A percentile compares a stretch with the other conserved stretches of the same genome.
phyloP scores from a whole-genome alignment of 2,329 filamentous ascomycete species.

The Fusarium palustre region DNA sequence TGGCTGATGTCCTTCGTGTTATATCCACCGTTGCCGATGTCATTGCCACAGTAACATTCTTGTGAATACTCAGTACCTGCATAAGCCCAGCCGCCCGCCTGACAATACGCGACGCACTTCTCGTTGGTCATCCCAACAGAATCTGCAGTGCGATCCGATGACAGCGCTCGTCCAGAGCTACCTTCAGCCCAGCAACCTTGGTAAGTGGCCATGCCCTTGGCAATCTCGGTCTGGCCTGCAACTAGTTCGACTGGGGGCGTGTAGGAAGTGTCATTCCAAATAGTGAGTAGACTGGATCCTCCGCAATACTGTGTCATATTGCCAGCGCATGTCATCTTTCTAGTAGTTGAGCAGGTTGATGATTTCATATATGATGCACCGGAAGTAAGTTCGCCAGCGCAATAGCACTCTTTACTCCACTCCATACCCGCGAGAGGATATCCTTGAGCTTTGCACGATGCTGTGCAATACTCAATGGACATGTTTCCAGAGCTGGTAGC shows the following conservation, averaged over 20 bases:
- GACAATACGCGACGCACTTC: constrained; percentile 48
- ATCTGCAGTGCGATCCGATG: constrained; percentile 25
- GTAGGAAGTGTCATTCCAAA: constrained; percentile 44
- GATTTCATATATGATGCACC: constrained; percentile 37
- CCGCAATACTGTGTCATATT: constrained; percentile 43
- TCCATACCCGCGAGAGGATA: constrained; percentile 41
- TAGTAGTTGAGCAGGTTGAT: constrained; percentile 22
- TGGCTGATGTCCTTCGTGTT: constrained; percentile 35
- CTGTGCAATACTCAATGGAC: constrained; percentile 40
- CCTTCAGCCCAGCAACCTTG: constrained; percentile 37
- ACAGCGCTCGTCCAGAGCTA: constrained; percentile 30
- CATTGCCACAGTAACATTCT: constrained; percentile 52
- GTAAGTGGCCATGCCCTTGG: constrained; percentile 33
- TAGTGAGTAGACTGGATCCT: constrained; percentile 32
- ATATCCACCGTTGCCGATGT: constrained; percentile 26
- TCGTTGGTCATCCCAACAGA: constrained; percentile 45
- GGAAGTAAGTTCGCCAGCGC: constrained; percentile 22
- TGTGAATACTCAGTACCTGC: constrained; percentile 53
- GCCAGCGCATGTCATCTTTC: constrained; percentile 39
- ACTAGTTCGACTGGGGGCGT: constrained; percentile 27
- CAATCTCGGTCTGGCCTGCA: constrained; percentile 35
- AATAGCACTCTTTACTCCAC: constrained; percentile 41
- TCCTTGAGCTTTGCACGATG: constrained; percentile 37
- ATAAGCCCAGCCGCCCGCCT: constrained; percentile 46
- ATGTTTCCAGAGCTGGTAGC: constrained; percentile 23